phyloP scores from a whole-genome alignment of 441 rosid genomes.

The Brassica hybrid region DNA sequence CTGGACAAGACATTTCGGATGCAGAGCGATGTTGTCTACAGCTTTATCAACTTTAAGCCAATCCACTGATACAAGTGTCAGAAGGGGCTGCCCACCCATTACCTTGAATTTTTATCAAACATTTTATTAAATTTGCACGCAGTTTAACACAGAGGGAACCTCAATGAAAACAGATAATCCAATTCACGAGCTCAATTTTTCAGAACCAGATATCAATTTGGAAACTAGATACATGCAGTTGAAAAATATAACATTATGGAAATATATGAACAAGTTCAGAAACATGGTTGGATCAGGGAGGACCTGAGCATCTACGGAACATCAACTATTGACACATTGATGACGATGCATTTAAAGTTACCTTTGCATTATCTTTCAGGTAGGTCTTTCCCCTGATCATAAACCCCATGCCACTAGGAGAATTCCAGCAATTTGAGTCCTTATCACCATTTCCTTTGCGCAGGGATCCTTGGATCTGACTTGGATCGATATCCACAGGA shows the following conservation, averaged over 20 bases:
- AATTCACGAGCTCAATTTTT: slow-evolving; percentile 8
- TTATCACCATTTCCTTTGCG: slow-evolving; percentile 63
- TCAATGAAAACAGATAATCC: neutral
- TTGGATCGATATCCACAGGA: slow-evolving; percentile 60
- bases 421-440: slow-evolving; percentile 91
- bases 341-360: slow-evolving; percentile 32
- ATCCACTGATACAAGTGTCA: slow-evolving; percentile 88
- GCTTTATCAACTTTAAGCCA: slow-evolving; percentile 89
- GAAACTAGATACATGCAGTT: slow-evolving; percentile 17
- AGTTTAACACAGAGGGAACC: too few relatives aligned
- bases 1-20: slow-evolving; percentile 92
- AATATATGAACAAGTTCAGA: slow-evolving; percentile 1
- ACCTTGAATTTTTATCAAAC: slow-evolving; percentile 54
- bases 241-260: slow-evolving; percentile 6
- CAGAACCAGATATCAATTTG: slow-evolving; percentile 13
- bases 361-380: slow-evolving; percentile 88
- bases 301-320: slow-evolving; percentile 10
- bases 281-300: slow-evolving; percentile 6
- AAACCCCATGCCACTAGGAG: slow-evolving; percentile 90
- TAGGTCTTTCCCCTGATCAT: slow-evolving; percentile 96
- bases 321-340: slow-evolving; percentile 27
- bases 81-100: slow-evolving; percentile 94
- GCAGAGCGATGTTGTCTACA: slow-evolving; percentile 70
- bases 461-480: slow-evolving; percentile 71
- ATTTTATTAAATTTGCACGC: neutral